Evolutionary conservation across 495 filamentous ascomycete species (phyloP), one percentile per base, ranked within the genome.

Genomic region (Wilcoxina mikolae): DNA sequence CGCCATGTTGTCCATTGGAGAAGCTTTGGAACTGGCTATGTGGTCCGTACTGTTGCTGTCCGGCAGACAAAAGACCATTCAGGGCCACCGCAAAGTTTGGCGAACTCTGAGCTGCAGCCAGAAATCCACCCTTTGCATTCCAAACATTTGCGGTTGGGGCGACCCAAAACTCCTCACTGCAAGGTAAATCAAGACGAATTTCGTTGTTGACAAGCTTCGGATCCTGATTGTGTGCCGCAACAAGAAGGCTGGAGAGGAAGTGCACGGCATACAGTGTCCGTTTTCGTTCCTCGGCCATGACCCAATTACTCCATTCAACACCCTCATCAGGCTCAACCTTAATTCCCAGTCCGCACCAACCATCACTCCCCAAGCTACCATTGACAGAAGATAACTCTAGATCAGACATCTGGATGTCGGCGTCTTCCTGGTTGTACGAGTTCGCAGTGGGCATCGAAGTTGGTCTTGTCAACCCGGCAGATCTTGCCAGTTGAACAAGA

Each of bases 121-220:
- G 67, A 17, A 77, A 71, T 12, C 88, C 90, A 15, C 87, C 86
- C 65, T 82, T 78, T 53, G 81, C 74, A 52, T 77, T 78, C 78
- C 94, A 98, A 12, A 76, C 76, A 31, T 80, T 76, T 12, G 87
- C 80, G 33, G 75, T 86, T 50, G 93, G 86, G 3, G 87, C 88
- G 26, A 81, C 73, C 79, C 89, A 98, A 51, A 95, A 76, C 57
- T 91, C 83, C 66, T 98, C 91, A 65, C 95, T 87, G 62, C 89
- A 95, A 10, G 91, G 91, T 4, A 98, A 73, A 64, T 96, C 85
- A 28, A 95, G 76, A 39, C 80, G 73, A 56, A 96, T 89, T 65
- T 98, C 91, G 4, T 91, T 95, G 66, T 96, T 95, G 49, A 89
- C 90, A 57, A 98, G 72, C 5, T 85, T 81, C 5, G 91, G 91